Conservation (phyloP, 1,139 yeast species). For the Eremothecium cymbalariae region DNA sequence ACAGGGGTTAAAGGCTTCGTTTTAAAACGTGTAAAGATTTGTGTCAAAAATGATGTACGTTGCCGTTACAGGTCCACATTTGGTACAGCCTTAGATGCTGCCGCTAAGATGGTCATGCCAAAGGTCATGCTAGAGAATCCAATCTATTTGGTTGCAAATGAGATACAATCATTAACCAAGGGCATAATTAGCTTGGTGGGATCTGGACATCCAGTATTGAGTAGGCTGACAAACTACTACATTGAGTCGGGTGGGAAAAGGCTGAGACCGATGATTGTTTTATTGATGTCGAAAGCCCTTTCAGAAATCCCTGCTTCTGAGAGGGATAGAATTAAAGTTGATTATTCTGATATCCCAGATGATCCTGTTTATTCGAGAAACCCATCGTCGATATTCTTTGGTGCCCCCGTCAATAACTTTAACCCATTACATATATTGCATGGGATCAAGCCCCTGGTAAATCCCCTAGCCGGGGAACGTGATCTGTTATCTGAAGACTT, state of each 20-base stretch:
- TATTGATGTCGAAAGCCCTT: conserved; percentile 73
- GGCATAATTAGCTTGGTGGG: conserved; percentile 84
- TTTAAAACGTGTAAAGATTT: background rate
- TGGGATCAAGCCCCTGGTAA: conserved; percentile 86
- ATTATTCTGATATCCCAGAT: conserved; percentile 53
- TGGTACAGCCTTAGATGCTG: conserved; percentile 63
- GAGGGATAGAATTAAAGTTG: conserved; percentile 57
- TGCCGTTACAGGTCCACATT: conserved; percentile 36
- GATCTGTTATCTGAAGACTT: conserved; percentile 52
- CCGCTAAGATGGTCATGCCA: conserved; percentile 77
- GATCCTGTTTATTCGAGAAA: conserved; percentile 43
- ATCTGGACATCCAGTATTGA: conserved; percentile 86
- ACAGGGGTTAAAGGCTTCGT: background rate
- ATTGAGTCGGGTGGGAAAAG: conserved; percentile 96
- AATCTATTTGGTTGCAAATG: conserved; percentile 83
- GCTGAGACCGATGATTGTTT: conserved; percentile 82
- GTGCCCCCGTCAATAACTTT: conserved; percentile 39
- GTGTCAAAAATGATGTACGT: no score
- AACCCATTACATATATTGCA: conserved; percentile 78
- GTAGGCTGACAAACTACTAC: conserved; percentile 84
- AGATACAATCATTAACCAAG: conserved; percentile 82
- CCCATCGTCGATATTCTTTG: conserved; percentile 16
- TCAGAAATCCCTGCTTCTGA: conserved; percentile 65
- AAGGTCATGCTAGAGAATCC: conserved; percentile 60
- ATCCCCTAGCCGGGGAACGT: conserved; percentile 79